These are phyloP conservation scores for Alternaria arborescens DNA, from an alignment of 2,329 filamentous ascomycete species.

Conservation along the genomic window DNA sequence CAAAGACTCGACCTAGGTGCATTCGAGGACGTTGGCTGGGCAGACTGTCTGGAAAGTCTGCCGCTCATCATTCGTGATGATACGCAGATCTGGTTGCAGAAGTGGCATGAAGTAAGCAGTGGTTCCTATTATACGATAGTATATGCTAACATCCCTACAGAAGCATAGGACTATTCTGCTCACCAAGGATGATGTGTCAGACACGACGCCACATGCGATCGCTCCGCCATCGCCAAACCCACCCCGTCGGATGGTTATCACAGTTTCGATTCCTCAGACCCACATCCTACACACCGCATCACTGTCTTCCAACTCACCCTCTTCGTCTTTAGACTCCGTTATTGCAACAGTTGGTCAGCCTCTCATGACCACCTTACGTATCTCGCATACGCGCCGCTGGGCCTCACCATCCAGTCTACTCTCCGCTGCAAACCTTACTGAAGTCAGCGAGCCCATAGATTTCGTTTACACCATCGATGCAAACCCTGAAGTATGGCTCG, in stretches of 20 bases:
- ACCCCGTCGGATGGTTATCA: conserved; percentile 77
- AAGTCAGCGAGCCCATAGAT: conserved; percentile 63
- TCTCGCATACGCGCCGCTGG: conserved; percentile 67
- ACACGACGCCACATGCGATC: conserved; percentile 15
- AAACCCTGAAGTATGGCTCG: conserved; percentile 78
- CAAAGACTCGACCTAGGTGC: conserved; percentile 61
- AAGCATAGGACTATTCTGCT: conserved; percentile 35
- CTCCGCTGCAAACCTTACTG: conserved; percentile 37
- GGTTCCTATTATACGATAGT: too few relatives aligned
- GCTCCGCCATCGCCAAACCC: conserved; percentile 49
- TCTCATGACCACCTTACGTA: conserved; percentile 67
- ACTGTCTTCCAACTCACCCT: conserved; percentile 61
- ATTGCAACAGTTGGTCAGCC: conserved; percentile 70
- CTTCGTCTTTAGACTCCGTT: conserved; percentile 32
- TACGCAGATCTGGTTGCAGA: conserved; percentile 61
- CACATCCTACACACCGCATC: conserved; percentile 83
- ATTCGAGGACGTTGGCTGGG: conserved; percentile 65
- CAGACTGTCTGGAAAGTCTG: conserved; percentile 60
- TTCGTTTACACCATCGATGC: conserved; percentile 86
- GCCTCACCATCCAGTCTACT: conserved; percentile 35
- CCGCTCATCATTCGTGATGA: conserved; percentile 55
- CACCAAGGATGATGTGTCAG: conserved; percentile 17
- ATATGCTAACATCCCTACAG: conserved; percentile 31
- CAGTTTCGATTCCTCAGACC: conserved; percentile 86
- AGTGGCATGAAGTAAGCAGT: conserved; percentile 64